A percentile compares a stretch with the other conserved stretches of the same genome.
Evolutionary conservation across 257 asterid species (phyloP).

Genomic region (Eucommia ulmoides): DNA sequence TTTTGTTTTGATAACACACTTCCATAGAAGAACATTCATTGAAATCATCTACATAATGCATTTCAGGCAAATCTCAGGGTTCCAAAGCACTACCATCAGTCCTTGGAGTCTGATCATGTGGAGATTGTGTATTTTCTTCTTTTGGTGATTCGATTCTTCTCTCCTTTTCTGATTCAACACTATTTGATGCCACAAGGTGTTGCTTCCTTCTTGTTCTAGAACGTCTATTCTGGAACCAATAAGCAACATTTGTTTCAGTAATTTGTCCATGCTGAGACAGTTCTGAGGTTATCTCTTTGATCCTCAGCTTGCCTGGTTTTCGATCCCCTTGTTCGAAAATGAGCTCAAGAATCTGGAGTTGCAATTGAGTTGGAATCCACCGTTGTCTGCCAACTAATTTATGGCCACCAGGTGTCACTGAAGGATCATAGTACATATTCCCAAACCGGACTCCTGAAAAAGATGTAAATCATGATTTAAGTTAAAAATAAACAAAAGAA

Average conservation of each 20-base stretch:
- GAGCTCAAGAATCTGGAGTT: conserved; percentile 15
- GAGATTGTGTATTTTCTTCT: not conserved
- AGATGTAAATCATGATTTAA: too few species aligned
- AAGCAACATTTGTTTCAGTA: conserved; percentile 18
- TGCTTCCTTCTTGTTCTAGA: conserved; percentile 20
- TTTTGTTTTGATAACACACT: not conserved
- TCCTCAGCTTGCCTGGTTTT: conserved; percentile 14
- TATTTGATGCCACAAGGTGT: not conserved
- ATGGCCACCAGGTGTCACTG: not conserved
- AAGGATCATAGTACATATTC: conserved; percentile 1
- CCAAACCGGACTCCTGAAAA: not conserved
- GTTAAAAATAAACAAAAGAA: too few species aligned
- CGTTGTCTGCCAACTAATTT: conserved; percentile 14
- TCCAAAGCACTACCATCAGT: not conserved
- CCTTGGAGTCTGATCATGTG: not conserved
- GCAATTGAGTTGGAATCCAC: conserved; percentile 16
- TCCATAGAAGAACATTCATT: not conserved
- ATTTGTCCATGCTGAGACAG: conserved; percentile 22
- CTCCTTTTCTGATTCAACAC: not conserved
- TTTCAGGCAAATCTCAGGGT: not conserved
- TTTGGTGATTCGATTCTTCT: not conserved
- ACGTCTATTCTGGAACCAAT: conserved; percentile 33
- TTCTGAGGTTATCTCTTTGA: conserved; percentile 16
- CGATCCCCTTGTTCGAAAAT: conserved; percentile 11
- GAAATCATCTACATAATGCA: not conserved